Base-by-base conservation (phyloP, 371 early-diverging fungal species). In the Apophysomyces elegans region DNA sequence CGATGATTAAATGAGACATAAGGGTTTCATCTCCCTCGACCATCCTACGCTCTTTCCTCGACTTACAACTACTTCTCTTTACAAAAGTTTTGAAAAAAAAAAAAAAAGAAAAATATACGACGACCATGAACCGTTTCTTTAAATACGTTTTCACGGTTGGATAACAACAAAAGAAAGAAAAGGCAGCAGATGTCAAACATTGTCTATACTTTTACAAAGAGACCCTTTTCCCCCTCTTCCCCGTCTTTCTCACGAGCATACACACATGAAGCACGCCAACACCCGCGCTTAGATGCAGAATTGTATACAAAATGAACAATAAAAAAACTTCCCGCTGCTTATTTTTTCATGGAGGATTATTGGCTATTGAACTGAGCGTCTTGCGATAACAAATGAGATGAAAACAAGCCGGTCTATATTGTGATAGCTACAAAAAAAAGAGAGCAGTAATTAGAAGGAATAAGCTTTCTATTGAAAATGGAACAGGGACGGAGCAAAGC, bases 1-100 rank as follows among this genome's bases (percentile, higher is more conserved):
- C 59, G 76, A 78, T 39, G 75, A 75, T 45, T 69, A 70, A 58
- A 61, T 14, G 56, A 39, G 9, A 41, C 9, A 26, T 1, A 26
- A 26, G 32, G 32, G 32, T 26, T 26, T 2, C 32, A 26, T 26
- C 1, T 26, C 35, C 62, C 3, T 59, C 41, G 13, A 56, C 56
- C 58, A 47, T 59, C 35, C 35, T 56, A 43, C 57, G 2, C 46
- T 60, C 45, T 57, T 59, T 13, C 45, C 16, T 61, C 41, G 8
- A 41, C 41, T 11, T 41, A 41, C 41, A 13, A 41, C 41, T 37
- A 26, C 37, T 41, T 59, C 18, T 59, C 39, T 38, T 26, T 59
- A 37, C 32, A 37, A 57, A 57, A 37, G 58, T 57, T 32, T 57
- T 57, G 32, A 57, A 36, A 36, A 36, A 26, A 26, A 26, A 26